These are phyloP conservation scores for Actinidia polygama DNA, from an alignment of 179 eudicot species.

Conservation along the genomic window DNA sequence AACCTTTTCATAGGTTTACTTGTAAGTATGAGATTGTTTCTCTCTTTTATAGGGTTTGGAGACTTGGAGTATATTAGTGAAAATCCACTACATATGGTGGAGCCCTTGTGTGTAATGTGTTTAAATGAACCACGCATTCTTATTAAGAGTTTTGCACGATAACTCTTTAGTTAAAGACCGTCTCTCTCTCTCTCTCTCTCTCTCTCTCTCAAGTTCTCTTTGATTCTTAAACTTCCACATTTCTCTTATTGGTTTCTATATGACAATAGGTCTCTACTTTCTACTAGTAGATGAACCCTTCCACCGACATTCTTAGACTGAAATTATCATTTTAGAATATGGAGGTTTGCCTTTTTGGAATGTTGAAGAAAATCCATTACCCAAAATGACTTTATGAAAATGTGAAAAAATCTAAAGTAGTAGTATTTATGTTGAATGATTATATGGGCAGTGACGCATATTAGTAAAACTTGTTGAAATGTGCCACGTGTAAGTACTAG, in stretches of 20 bases:
- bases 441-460: background rate
- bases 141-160: background rate
- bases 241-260: background rate
- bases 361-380: background rate
- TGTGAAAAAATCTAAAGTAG: too few species aligned
- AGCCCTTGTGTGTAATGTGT: background rate
- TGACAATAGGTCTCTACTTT: background rate
- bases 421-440: background rate
- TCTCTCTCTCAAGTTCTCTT: background rate
- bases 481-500: too few species aligned
- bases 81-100: background rate
- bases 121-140: slow-evolving; percentile 3
- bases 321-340: background rate
- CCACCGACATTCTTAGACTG: background rate
- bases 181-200: background rate
- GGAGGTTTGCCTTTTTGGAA: background rate
- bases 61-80: background rate
- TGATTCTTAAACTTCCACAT: background rate
- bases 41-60: background rate
- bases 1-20: background rate
- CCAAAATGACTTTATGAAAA: background rate
- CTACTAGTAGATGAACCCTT: background rate
- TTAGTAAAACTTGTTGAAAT: too few species aligned
- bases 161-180: background rate
- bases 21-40: background rate